Percentiles rank a stretch among this genome's conserved stretches.
Evolutionary conservation across 2,329 filamentous ascomycete genomes (phyloP).

Genomic region (Akanthomyces muscarius): DNA sequence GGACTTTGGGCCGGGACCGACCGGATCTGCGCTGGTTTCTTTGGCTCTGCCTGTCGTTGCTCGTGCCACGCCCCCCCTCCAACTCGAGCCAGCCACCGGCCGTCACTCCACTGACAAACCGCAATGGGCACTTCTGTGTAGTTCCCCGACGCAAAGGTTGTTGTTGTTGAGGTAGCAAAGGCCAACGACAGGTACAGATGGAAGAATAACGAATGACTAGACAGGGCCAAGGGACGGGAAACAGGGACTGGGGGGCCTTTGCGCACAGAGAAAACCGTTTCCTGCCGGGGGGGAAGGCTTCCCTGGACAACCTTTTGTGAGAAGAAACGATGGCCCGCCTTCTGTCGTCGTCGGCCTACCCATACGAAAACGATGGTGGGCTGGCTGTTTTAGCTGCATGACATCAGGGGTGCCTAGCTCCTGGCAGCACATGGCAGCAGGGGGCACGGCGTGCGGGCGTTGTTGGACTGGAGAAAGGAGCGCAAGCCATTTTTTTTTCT

Average conservation of each 20-base stretch:
- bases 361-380: constrained; percentile 3
- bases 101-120: neutral
- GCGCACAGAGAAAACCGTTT: neutral
- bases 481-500: neutral
- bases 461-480: neutral
- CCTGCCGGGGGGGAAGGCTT: neutral
- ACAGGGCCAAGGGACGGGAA: neutral
- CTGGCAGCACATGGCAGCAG: constrained; percentile 11
- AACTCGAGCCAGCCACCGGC: neutral
- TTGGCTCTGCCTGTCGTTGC: neutral
- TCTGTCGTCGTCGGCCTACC: neutral
- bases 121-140: neutral
- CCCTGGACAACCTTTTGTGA: neutral
- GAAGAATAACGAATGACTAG: neutral
- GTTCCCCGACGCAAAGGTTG: neutral
- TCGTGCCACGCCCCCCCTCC: neutral
- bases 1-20: constrained; percentile 11
- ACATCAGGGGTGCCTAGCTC: neutral
- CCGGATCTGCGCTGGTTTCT: constrained; percentile 13
- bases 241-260: neutral
- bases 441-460: neutral
- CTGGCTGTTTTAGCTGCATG: constrained; percentile 2
- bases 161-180: neutral
- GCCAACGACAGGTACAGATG: neutral
- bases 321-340: neutral